Base-by-base conservation (phyloP, 1,284 basidiomycete species). In the Irpex sp. region DNA sequence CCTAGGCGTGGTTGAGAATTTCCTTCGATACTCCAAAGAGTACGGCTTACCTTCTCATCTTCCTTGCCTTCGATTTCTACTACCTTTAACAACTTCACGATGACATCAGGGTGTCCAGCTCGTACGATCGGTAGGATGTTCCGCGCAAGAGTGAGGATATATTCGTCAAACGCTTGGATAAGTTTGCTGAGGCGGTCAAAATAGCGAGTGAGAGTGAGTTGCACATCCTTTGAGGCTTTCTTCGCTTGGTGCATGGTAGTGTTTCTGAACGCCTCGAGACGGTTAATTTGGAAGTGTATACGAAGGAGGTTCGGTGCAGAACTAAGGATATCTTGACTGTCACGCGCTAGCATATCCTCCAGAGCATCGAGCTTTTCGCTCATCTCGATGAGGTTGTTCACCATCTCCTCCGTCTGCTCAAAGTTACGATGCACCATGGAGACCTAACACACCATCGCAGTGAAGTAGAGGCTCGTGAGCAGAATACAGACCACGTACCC, bases 401-500 rank as follows among this genome's bases (percentile, higher is more conserved):
- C 92, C 87, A 97, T 97, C 69, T 96, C 94, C 72, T 96, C 92
- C 2, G 96, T 98, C 68, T 94, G 93, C 63, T 94, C 89, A 72
- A 99, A 96, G 73, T 97, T 96, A 11, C 96, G 85, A 74, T 99
- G 97, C 1, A 98, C 93, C 79, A 92, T 89, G 17, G 97, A 98
- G 4, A 98, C 94, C 92, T 96, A 62, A 63, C n/a, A 8, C 57
- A 61, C 36, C 7, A 21, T 7, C n/a, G 40, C 11, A 49, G 38
- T 26, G 17, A 51, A 36, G 5, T 9, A 11, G 19, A 13, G 49
- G 51, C 13, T 48, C 6, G 21, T 49, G 11, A 49, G 19, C 19
- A 13, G 13, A 34, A 21, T 52, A 15, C 58, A 40, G 7, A 54
- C 37, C 19, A 81, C 91, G 66, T 69, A 96, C 94, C 75, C 94